A percentile compares a stretch with the other conserved stretches of the same genome.
Evolutionary conservation across 768 basidiomycete genomes (phyloP).

Genomic region (Mycena indigotica): DNA sequence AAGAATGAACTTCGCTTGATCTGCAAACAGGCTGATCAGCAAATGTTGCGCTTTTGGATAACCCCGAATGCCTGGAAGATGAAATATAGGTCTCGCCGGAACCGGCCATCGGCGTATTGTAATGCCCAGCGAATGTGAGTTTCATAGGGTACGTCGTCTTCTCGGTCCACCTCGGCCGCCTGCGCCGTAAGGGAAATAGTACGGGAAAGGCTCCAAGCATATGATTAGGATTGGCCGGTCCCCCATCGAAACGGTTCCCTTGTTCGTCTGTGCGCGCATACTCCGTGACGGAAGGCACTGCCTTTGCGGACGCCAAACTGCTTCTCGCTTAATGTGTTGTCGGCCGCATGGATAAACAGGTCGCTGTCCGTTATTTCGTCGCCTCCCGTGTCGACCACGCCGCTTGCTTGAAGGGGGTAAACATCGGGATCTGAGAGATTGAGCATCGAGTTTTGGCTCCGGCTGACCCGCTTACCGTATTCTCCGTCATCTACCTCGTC

Average conservation of each 20-base stretch:
- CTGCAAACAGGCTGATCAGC: constrained; percentile 32
- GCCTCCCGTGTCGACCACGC: not conserved
- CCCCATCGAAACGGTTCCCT: too few species aligned
- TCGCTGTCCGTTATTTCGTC: not conserved
- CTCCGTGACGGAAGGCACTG: constrained; percentile 26
- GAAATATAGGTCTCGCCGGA: constrained; percentile 31
- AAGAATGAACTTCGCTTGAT: constrained; percentile 29
- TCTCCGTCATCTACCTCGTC: not conserved
- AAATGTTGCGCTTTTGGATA: constrained; percentile 29
- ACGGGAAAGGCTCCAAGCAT: constrained; percentile 32
- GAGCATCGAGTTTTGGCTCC: not conserved
- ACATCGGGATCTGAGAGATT: not conserved
- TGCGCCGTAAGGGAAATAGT: constrained; percentile 37
- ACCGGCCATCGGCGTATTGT: constrained; percentile 34
- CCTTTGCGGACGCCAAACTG: constrained; percentile 18
- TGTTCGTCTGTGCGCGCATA: too few species aligned
- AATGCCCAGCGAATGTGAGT: too few species aligned
- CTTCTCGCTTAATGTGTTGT: not conserved
- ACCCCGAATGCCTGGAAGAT: constrained; percentile 34
- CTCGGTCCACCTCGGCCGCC: constrained; percentile 32
- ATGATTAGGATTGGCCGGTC: constrained; percentile 30
- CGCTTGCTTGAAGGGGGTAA: not conserved
- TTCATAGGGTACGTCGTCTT: constrained; percentile 26
- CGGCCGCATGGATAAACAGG: not conserved
- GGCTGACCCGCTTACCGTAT: not conserved